These are phyloP conservation scores for Penicillium frequentans DNA, from an alignment of 2,329 filamentous ascomycete species.

Conservation along the genomic window DNA sequence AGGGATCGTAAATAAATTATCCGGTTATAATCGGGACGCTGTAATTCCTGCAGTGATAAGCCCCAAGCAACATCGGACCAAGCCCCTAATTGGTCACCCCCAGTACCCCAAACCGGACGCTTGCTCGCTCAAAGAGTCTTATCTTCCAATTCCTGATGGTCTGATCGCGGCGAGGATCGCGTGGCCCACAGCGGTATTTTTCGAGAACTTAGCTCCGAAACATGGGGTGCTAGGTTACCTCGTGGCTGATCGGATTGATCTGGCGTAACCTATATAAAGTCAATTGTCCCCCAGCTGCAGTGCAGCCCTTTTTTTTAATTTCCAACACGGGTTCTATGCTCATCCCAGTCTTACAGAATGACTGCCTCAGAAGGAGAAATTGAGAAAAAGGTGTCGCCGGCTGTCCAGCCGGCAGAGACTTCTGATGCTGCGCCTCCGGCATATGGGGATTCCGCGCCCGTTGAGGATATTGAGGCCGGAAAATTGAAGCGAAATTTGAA, in stretches of 20 bases:
- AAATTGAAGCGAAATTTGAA: constrained; percentile 30
- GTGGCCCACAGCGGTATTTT: not conserved
- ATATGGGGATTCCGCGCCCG: not conserved
- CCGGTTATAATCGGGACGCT: not conserved
- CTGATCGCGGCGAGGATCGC: not conserved
- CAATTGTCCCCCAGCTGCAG: not conserved
- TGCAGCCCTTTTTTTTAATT: not conserved
- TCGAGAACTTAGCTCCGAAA: not conserved
- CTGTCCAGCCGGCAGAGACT: constrained; percentile 2
- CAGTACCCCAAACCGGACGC: not conserved
- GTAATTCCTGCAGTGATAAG: not conserved
- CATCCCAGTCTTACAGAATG: constrained; percentile 2
- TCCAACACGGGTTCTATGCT: not conserved
- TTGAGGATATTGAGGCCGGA: constrained; percentile 11
- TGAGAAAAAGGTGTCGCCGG: constrained; percentile 14
- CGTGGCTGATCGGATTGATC: not conserved
- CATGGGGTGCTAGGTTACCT: not conserved
- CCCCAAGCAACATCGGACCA: not conserved
- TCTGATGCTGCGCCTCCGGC: not conserved
- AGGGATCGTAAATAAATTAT: not conserved
- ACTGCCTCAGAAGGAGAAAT: constrained; percentile 11
- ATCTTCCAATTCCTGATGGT: not conserved
- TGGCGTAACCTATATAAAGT: not conserved
- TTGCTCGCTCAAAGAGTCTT: not conserved
- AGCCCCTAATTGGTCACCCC: not conserved